Percentiles rank a stretch among this genome's conserved stretches.
phyloP scores from a whole-genome alignment of 2,329 filamentous ascomycete genomes.

The Beauveria caledonica region DNA sequence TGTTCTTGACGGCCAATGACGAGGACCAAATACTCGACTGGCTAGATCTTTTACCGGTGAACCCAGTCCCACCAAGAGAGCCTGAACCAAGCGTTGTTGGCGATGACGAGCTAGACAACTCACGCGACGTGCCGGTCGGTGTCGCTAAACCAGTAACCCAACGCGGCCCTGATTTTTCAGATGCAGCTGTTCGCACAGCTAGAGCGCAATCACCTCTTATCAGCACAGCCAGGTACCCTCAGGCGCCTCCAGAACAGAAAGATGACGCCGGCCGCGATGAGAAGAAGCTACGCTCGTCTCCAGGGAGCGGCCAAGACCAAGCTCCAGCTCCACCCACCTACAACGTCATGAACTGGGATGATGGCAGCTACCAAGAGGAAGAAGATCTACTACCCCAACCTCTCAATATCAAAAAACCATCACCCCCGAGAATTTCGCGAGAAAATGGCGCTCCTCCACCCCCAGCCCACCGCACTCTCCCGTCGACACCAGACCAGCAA shows the following conservation, averaged over 20 bases:
- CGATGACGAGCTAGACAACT: conserved; percentile 14
- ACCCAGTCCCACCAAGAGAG: conserved; percentile 39
- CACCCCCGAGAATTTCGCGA: conserved; percentile 29
- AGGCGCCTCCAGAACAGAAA: conserved; percentile 25
- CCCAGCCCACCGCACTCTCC: conserved; percentile 42
- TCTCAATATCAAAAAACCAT: conserved; percentile 22
- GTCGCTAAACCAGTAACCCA: not conserved
- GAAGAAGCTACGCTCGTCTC: conserved; percentile 5
- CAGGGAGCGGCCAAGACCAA: conserved; percentile 21
- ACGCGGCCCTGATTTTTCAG: not conserved
- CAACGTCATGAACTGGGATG: conserved; percentile 17
- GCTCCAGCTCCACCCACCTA: conserved; percentile 31
- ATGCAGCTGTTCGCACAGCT: conserved; percentile 1
- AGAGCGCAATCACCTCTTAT: conserved; percentile 12
- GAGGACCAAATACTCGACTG: conserved; percentile 76
- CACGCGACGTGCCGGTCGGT: conserved; percentile 7
- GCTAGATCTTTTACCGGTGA: conserved; percentile 65
- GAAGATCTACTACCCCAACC: conserved; percentile 33
- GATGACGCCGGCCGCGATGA: conserved; percentile 11
- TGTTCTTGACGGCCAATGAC: conserved; percentile 68
- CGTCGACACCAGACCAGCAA: conserved; percentile 24
- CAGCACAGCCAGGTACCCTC: conserved; percentile 21
- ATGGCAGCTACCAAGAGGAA: conserved; percentile 22
- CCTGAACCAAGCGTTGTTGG: conserved; percentile 26
- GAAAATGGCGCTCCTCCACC: conserved; percentile 50